Percentiles rank a stretch among this genome's conserved stretches.
These are phyloP conservation scores for Aspergillus aculeatinus DNA, from an alignment of 2,329 filamentous ascomycete species.

Conservation along the genomic window DNA sequence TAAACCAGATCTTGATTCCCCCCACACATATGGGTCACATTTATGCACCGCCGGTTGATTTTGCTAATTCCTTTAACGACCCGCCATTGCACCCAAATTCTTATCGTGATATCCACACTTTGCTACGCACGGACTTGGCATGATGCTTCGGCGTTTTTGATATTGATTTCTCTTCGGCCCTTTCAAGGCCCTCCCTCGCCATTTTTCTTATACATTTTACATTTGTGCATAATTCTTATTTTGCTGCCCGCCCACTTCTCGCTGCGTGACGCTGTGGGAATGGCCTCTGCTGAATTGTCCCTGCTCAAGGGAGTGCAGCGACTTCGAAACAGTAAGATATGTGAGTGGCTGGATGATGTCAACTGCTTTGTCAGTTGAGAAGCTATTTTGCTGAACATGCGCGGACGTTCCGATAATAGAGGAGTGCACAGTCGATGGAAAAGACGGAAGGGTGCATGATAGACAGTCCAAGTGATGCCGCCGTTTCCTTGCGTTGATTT, in stretches of 20 bases:
- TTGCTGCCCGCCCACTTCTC: not conserved
- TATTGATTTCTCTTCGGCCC: conserved; percentile 16
- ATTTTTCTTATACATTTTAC: conserved; percentile 11
- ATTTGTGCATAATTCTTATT: conserved; percentile 17
- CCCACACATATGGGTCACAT: conserved; percentile 33
- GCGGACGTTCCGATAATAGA: not conserved
- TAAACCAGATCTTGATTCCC: conserved; percentile 24
- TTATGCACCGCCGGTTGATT: conserved; percentile 28
- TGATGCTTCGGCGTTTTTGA: conserved; percentile 32
- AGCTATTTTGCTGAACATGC: not conserved
- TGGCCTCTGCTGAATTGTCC: not conserved
- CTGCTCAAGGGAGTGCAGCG: not conserved
- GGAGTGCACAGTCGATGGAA: not conserved
- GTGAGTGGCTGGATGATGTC: not conserved
- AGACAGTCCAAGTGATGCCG: not conserved
- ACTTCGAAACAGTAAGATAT: not conserved
- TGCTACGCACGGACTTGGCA: conserved; percentile 26
- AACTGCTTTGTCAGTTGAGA: not conserved
- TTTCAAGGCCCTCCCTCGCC: not conserved
- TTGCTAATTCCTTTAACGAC: conserved; percentile 24
- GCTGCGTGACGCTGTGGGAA: conserved; percentile 6
- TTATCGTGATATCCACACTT: conserved; percentile 29
- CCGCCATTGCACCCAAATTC: conserved; percentile 23
- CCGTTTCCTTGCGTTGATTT: not conserved
- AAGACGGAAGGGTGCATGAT: not conserved